These are phyloP conservation scores for Colletotrichum sp. DNA, from an alignment of 2,329 filamentous ascomycete genomes.

Conservation along the genomic window DNA sequence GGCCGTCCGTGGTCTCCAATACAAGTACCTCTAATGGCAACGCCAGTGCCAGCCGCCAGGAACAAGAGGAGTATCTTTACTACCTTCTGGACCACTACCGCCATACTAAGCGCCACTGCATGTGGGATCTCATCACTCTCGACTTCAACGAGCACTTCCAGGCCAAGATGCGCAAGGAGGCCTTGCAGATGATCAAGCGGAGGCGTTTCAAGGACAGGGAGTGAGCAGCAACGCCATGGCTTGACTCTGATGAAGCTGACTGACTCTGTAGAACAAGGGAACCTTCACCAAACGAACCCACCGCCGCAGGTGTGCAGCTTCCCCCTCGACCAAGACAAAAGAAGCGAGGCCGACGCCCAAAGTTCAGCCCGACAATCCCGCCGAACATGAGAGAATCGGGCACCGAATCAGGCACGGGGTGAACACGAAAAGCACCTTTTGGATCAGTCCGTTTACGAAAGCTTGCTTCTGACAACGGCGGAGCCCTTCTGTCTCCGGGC, in stretches of 20 bases:
- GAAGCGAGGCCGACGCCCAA: conserved; percentile 9
- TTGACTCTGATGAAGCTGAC: neutral
- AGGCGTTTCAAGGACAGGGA: conserved; percentile 18
- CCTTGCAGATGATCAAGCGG: conserved; percentile 18
- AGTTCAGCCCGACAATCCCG: neutral
- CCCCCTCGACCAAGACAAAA: neutral
- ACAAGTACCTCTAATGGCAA: neutral
- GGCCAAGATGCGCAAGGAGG: conserved; percentile 19
- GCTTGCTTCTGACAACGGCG: neutral
- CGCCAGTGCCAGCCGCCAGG: conserved; percentile 15
- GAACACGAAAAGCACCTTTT: neutral
- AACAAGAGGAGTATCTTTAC: conserved; percentile 19
- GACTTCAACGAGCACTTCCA: conserved; percentile 19
- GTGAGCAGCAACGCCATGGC: neutral
- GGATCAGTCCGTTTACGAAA: neutral
- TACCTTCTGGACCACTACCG: conserved; percentile 19
- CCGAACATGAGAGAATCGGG: neutral
- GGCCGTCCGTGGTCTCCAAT: neutral
- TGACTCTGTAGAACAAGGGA: neutral
- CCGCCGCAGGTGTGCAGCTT: neutral
- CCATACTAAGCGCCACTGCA: conserved; percentile 18
- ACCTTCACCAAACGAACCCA: neutral
- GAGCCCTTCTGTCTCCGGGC: neutral
- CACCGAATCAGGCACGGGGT: neutral
- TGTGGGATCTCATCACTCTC: conserved; percentile 19